phyloP scores from a whole-genome alignment of 2,329 filamentous ascomycete species.

The Botrytis porri region DNA sequence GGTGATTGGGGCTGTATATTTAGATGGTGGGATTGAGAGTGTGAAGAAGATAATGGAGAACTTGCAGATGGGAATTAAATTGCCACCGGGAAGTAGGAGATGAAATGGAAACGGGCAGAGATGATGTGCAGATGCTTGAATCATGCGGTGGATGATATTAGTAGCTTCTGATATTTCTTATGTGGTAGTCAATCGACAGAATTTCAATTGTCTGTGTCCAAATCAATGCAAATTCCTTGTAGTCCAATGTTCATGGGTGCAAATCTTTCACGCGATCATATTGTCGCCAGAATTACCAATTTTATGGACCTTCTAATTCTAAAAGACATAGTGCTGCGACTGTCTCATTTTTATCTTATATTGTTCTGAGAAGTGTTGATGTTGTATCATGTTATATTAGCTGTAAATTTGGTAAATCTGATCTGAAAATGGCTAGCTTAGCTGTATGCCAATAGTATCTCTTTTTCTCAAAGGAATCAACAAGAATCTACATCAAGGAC shows the following conservation, averaged over 20 bases:
- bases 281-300: neutral
- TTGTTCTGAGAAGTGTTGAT: neutral
- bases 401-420: neutral
- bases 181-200: neutral
- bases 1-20: conserved; percentile 30
- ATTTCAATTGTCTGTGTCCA: neutral
- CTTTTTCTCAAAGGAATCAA: neutral
- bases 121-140: neutral
- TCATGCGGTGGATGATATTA: neutral
- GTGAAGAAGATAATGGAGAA: conserved; percentile 25
- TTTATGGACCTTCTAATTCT: neutral
- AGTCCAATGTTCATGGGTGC: no score
- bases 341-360: neutral
- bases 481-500: neutral
- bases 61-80: conserved; percentile 16
- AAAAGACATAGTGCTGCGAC: neutral
- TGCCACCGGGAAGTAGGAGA: neutral
- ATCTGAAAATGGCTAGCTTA: neutral
- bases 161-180: neutral
- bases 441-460: neutral
- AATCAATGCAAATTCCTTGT: neutral
- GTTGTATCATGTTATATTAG: neutral
- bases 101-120: neutral
- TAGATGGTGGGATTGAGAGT: conserved; percentile 28
- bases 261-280: neutral